Base-by-base conservation (phyloP, 1,284 basidiomycete species). In the Malassezia slooffiae region DNA sequence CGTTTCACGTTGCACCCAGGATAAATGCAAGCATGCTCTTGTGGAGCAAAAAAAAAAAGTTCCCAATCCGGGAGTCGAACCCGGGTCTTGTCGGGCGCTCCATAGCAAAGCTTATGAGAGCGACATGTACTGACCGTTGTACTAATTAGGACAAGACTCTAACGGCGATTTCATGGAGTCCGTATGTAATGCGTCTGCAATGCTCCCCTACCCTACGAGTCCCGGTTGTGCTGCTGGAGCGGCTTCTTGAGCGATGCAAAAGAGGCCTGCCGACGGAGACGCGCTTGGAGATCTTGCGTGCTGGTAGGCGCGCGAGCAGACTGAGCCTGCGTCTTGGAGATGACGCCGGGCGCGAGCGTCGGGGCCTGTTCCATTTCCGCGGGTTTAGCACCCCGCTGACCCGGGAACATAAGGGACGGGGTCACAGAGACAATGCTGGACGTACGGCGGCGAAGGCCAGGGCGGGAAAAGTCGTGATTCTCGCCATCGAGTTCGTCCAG, bases 21-120 rank as follows among this genome's bases (percentile, higher is more conserved):
- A 7, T 26, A 7, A 7, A 26, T 26, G 8, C 7, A 26, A 7
- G 24, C 24, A 26, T 26, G 24, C 12, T 7, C 24, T 26, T 26
- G 24, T 7, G 24, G 8, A 26, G 24, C 24, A n/a, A 17, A 11
- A 38, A 48, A 47, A 47, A 39, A 15, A 30, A 15, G 45, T 48
- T 48, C 46, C 46, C 46, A 48, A 48, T 48, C 46, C 46, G 46
- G 46, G 46, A 48, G 46, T 48, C 46, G 46, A 48, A 48, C 46
- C 46, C 46, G 46, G 46, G 46, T 48, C 46, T 48, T 48, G 46
- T 48, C 46, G 46, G n/a, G 46, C 46, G 46, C 46, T 35, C 28
- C 46, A 43, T 36, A 43, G 36, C 16, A 4, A 28, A 2, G n/a
- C 39, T 34, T 16, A 32, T 48, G 46, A 48, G 46, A 48, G 46